Evolutionary conservation across 345 rosid species (phyloP), one percentile per base, ranked within the genome.

Genomic region (Acer yangbiense): DNA sequence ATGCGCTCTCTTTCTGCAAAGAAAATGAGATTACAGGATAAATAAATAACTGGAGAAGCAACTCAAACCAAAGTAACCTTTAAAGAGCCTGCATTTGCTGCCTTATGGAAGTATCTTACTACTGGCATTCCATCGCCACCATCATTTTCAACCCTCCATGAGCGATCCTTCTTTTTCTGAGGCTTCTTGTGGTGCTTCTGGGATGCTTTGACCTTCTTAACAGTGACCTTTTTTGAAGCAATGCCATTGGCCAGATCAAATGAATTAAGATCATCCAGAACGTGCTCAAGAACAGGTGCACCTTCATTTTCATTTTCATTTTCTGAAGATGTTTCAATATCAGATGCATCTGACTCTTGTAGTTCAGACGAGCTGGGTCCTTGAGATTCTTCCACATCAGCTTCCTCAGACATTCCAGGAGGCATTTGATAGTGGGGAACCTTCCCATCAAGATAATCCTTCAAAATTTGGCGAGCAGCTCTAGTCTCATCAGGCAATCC

Each of bases 401-500:
- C 67, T 50, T 83, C 90, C 70, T 79, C 89, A 0, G 83, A 77
- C 79, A 82, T 83, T 52, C 89, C 91, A 11, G 99, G 94, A 13
- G 98, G 98, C 85, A 92, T 79, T 84, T 86, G 87, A 60, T 81
- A 89, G 84, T 93, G 98, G 21, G 87, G 91, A 29, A 95, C 85
- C 86, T 92, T 95, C 65, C 99, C 94, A 52, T 92, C 92, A 77
- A 92, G 85, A 74, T 85, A 93, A 68, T 95, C 96, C 84, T 95
- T 95, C 82, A 95, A 81, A 21, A 95, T 92, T 77, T 83, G 91
- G 20, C 97, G 95, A 57, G 97, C 93, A 65, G 95, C 99, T 77
- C 85, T 88, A 35, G 97, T 92, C 81, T 95, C 97, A 77, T 94
- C 97, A 7, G 99, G 99, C 81, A 94, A 80, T 73, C 98, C 99